These are phyloP conservation scores for Fusarium albosuccineum DNA, from an alignment of 2,329 filamentous ascomycete species.

Conservation along the genomic window DNA sequence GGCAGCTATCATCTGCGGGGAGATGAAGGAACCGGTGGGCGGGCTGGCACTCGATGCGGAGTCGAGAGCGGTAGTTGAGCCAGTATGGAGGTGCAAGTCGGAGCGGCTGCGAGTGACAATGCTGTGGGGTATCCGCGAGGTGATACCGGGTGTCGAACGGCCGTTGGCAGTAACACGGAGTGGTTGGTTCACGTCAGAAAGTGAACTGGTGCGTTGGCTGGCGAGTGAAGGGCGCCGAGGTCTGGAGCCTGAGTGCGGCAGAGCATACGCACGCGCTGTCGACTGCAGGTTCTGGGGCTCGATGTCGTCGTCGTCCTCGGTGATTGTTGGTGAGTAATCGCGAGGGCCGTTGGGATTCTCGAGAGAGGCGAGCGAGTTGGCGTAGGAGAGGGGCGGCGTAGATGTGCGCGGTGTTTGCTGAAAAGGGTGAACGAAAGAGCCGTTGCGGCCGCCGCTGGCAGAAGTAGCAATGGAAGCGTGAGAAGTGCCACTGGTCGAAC, in stretches of 20 bases:
- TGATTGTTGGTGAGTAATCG: constrained; percentile 69
- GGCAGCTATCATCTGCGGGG: constrained; percentile 42
- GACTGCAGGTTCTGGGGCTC: constrained; percentile 40
- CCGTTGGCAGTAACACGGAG: constrained; percentile 45
- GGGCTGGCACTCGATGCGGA: constrained; percentile 46
- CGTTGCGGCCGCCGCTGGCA: constrained; percentile 64
- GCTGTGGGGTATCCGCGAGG: constrained; percentile 56
- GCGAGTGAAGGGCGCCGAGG: constrained; percentile 50
- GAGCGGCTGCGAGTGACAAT: constrained; percentile 58
- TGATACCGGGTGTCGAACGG: constrained; percentile 45
- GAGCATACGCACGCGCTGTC: constrained; percentile 37
- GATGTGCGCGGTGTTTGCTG: constrained; percentile 73
- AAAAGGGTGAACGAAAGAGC: constrained; percentile 72
- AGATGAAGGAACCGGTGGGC: constrained; percentile 44
- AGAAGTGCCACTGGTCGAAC: constrained; percentile 70
- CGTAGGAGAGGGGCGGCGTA: constrained; percentile 70
- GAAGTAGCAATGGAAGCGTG: constrained; percentile 69
- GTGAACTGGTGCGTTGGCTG: constrained; percentile 52
- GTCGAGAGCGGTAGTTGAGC: constrained; percentile 45
- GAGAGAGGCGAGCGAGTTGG: constrained; percentile 67
- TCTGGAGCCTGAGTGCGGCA: constrained; percentile 33
- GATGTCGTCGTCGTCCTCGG: constrained; percentile 63
- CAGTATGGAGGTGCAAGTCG: constrained; percentile 58
- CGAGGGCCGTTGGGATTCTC: constrained; percentile 57
- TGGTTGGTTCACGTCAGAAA: constrained; percentile 51